phyloP scores from a whole-genome alignment of 176 grass and related monocot species.

The Zizania latifolia region DNA sequence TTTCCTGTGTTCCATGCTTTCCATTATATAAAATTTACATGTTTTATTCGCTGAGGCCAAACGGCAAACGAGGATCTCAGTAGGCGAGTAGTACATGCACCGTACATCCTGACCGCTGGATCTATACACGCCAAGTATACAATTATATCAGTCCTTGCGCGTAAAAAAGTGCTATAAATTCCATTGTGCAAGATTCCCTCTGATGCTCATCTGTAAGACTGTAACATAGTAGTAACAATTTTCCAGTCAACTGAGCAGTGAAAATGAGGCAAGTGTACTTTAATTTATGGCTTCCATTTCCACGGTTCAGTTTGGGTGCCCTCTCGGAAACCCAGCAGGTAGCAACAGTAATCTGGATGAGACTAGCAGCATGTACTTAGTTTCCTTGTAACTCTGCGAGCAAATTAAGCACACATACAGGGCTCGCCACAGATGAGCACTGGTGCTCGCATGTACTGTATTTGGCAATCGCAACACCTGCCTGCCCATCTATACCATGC shows the following conservation, averaged over 20 bases:
- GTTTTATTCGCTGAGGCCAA: no score
- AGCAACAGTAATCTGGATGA: neutral
- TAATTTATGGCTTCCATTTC: neutral
- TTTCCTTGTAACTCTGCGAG: neutral
- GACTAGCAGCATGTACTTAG: neutral
- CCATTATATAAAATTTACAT: no score
- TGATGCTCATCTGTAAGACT: neutral
- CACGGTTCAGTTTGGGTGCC: neutral
- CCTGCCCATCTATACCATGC: neutral
- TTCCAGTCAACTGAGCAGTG: neutral
- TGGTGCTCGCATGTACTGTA: neutral
- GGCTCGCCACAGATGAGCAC: constrained; percentile 5
- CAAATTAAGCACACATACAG: neutral
- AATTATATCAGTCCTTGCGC: neutral
- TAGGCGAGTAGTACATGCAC: no score
- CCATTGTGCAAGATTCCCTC: neutral
- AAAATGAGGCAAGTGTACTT: no score
- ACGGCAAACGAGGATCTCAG: no score
- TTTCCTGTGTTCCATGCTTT: no score
- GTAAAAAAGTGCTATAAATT: neutral
- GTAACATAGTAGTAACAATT: no score
- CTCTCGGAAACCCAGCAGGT: neutral
- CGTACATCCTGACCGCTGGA: no score
- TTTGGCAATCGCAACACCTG: neutral
- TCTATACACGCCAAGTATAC: no score